Evolutionary conservation across 352 stramenopile species (phyloP), one percentile per base, ranked within the genome.

Genomic region (Pythium guiyangense): DNA sequence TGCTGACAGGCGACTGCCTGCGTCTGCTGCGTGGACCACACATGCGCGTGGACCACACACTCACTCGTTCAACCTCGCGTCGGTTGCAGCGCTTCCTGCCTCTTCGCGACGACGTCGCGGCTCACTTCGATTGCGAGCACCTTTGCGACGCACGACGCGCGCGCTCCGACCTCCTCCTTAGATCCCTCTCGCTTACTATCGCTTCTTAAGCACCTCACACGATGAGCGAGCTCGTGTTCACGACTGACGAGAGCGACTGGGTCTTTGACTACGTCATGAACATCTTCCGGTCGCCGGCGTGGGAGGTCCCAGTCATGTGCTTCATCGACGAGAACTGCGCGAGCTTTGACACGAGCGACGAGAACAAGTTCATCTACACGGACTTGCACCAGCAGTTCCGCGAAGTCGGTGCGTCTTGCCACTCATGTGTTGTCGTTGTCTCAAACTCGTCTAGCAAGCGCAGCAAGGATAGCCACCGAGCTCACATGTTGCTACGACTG

Each of bases 291-390:
- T 96, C 88, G 45, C 85, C 86, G 4, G 70, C 77, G 52, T 96
- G 87, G 85, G 87, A 96, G 57, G 76, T 91, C 49, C 80, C 84
- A 14, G 69, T 94, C 62, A 91, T 94, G 84, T 88, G 82, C 60
- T 95, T 94, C 66, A 94, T 96, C 51, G 88, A 96, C 66, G 84
- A 96, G 53, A 84, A 91, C 60, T 96, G 88, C 64, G 77, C 80
- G 29, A 87, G 85, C 59, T 96, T 96, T 62, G 83, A 94, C 74
- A 92, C 86, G 47, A 71, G 75, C 51, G 88, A 96, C 48, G 88
- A 96, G 64, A 96, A 96, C 70, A 96, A 96, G 64, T 86, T 96
- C 45, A 62, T 85, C 29, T 94, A 96, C 77, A 90, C 80, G 56
- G 78, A 94, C 48, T 62, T 94, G 46, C 84, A 96, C 67, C 26